phyloP scores from a whole-genome alignment of 768 basidiomycete genomes.

The Psilocybe cubensis region DNA sequence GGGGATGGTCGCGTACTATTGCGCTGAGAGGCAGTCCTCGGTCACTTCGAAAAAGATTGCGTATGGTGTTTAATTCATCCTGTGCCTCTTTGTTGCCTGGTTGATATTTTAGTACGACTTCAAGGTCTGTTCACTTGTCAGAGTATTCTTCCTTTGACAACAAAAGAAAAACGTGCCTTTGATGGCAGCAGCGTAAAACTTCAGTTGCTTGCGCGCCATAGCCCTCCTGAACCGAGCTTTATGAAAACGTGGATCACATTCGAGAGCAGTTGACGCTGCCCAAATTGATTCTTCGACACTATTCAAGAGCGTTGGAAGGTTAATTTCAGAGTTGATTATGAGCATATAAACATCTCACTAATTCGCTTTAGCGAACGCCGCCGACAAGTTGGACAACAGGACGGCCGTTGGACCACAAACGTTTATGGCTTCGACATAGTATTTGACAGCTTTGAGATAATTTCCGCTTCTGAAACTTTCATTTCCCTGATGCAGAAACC shows the following conservation, averaged over 20 bases:
- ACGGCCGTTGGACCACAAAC: slow-evolving; percentile 32
- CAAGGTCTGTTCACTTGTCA: slow-evolving; percentile 24
- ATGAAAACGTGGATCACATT: slow-evolving; percentile 33
- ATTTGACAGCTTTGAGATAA: slow-evolving; percentile 29
- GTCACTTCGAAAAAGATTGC: slow-evolving; percentile 12
- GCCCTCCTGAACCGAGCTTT: slow-evolving; percentile 45
- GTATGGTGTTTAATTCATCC: slow-evolving; percentile 14
- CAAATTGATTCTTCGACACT: slow-evolving; percentile 39
- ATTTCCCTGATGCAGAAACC: slow-evolving; percentile 32
- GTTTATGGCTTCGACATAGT: slow-evolving; percentile 31
- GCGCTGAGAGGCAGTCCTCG: slow-evolving; percentile 12
- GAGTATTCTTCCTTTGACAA: background rate
- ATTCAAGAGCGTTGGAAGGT: background rate
- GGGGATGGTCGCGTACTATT: slow-evolving; percentile 18
- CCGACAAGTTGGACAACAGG: slow-evolving; percentile 39
- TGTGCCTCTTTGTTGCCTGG: slow-evolving; percentile 23
- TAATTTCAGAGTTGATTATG: background rate
- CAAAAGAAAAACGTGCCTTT: slow-evolving; percentile 22
- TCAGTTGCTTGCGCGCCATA: slow-evolving; percentile 34
- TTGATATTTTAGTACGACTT: slow-evolving; percentile 27
- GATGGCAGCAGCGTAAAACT: slow-evolving; percentile 28
- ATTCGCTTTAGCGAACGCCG: slow-evolving; percentile 38
- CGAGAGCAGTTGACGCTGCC: slow-evolving; percentile 36
- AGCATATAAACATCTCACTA: slow-evolving; percentile 16
- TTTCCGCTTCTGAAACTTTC: slow-evolving; percentile 31